These are phyloP conservation scores for Colletotrichum sp. DNA, from an alignment of 2,329 filamentous ascomycete genomes.

Conservation along the genomic window DNA sequence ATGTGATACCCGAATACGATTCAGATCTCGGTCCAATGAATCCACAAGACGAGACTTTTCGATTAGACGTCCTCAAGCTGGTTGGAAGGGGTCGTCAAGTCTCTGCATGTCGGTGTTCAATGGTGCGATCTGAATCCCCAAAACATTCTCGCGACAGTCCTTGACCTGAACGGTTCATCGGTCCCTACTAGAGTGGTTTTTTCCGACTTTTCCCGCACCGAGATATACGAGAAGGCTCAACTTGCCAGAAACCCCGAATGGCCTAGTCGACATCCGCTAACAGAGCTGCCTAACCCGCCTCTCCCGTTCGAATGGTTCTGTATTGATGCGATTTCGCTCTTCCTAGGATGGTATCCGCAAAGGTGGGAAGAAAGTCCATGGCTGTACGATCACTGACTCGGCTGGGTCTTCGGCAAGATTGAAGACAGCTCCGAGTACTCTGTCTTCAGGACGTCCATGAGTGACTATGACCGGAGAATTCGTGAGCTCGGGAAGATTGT, in stretches of 20 bases:
- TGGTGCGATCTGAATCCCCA: rapidly evolving
- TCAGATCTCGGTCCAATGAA: neutral
- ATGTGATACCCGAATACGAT: too few species aligned
- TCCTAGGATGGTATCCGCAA: too few species aligned
- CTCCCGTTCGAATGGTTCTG: neutral
- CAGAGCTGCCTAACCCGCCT: neutral
- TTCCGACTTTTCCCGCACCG: neutral
- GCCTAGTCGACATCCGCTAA: neutral
- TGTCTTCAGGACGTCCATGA: too few species aligned
- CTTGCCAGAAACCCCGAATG: neutral
- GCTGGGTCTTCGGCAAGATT: too few species aligned
- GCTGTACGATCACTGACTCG: too few species aligned
- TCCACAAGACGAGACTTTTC: neutral
- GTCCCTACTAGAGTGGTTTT: neutral
- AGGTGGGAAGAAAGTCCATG: too few species aligned
- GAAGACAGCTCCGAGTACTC: too few species aligned
- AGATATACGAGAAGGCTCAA: neutral
- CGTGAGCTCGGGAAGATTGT: too few species aligned
- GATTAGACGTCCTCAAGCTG: neutral
- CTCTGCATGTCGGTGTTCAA: neutral
- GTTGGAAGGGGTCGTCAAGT: neutral
- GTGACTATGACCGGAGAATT: too few species aligned
- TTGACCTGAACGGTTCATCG: neutral
- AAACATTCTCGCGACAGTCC: too few species aligned
- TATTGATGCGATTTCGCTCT: too few species aligned